These are phyloP conservation scores for Caloboletus firmus DNA, from an alignment of 1,284 basidiomycete species.

Conservation along the genomic window DNA sequence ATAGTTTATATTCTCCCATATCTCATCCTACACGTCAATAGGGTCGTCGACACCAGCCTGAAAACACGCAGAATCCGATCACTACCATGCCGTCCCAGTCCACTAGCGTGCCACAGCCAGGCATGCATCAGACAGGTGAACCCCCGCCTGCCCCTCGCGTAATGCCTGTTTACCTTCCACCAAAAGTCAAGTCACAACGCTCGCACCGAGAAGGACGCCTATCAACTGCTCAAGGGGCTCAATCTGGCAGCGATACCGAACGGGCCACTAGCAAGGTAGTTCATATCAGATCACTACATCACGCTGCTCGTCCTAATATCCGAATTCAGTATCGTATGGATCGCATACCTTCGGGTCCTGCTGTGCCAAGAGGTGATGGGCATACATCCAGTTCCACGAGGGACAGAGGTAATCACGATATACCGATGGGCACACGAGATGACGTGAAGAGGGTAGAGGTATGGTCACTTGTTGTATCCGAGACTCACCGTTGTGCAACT, in stretches of 20 bases:
- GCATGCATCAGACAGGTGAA: constrained; percentile 31
- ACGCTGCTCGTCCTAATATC: constrained; percentile 21
- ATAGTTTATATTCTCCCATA: constrained; percentile 18
- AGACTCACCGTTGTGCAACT: constrained; percentile 1
- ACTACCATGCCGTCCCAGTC: constrained; percentile 19
- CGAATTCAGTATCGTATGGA: constrained; percentile 34
- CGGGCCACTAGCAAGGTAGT: constrained; percentile 29
- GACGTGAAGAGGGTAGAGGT: constrained; percentile 33
- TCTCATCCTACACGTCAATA: constrained; percentile 18
- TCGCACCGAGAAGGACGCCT: constrained; percentile 32
- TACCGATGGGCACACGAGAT: constrained; percentile 22
- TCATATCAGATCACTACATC: constrained; percentile 14
- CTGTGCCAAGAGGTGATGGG: constrained; percentile 34
- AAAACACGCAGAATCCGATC: constrained; percentile 34
- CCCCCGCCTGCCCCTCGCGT: constrained; percentile 39
- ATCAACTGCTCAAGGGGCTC: constrained; percentile 30
- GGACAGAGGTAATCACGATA: constrained; percentile 33
- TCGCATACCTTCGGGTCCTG: constrained; percentile 33
- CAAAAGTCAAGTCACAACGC: constrained; percentile 36
- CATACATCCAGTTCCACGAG: constrained; percentile 25
- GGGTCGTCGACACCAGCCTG: constrained; percentile 33
- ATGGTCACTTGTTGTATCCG: neutral
- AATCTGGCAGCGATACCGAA: constrained; percentile 37
- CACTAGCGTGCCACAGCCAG: constrained; percentile 21
- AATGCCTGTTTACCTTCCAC: constrained; percentile 39